Conservation (phyloP, 2,329 filamentous ascomycete genomes). For the Lachnellula suecica region DNA sequence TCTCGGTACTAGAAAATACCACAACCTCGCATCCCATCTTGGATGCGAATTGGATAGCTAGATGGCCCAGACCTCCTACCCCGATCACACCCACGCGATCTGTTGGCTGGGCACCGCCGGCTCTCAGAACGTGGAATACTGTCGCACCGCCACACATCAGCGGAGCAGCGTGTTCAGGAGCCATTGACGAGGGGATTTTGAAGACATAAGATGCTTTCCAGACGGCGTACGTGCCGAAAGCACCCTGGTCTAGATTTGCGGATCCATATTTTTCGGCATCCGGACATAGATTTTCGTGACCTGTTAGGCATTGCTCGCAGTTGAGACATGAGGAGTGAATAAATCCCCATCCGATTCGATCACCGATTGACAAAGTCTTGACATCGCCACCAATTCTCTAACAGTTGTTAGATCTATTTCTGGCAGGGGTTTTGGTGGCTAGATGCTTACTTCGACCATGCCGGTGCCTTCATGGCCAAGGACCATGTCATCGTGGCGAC, state of each 20-base stretch:
- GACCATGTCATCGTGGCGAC: conserved; percentile 31
- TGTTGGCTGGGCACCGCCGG: conserved; percentile 33
- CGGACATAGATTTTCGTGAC: conserved; percentile 40
- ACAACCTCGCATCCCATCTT: conserved; percentile 62
- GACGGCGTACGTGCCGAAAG: conserved; percentile 39
- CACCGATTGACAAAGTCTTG: too few relatives aligned
- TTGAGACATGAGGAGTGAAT: conserved; percentile 38
- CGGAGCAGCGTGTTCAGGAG: conserved; percentile 38
- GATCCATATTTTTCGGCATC: conserved; percentile 40
- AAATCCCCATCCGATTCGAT: conserved; percentile 47
- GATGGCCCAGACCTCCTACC: conserved; percentile 59
- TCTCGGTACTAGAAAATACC: conserved; percentile 55
- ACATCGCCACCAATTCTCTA: too few relatives aligned
- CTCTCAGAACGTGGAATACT: conserved; percentile 32
- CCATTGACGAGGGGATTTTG: conserved; percentile 36
- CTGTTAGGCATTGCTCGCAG: conserved; percentile 42
- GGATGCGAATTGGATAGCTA: conserved; percentile 60
- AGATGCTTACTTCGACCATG: conserved; percentile 37
- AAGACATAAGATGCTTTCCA: conserved; percentile 39
- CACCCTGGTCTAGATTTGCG: conserved; percentile 45
- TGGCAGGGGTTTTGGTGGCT: too few relatives aligned
- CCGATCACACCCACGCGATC: conserved; percentile 45
- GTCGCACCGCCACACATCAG: conserved; percentile 47
- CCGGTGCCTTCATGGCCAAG: conserved; percentile 50
- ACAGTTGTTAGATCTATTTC: neutral